Evolutionary conservation across 495 filamentous ascomycete genomes (phyloP).

Genomic region (Choiromyces venosus): DNA sequence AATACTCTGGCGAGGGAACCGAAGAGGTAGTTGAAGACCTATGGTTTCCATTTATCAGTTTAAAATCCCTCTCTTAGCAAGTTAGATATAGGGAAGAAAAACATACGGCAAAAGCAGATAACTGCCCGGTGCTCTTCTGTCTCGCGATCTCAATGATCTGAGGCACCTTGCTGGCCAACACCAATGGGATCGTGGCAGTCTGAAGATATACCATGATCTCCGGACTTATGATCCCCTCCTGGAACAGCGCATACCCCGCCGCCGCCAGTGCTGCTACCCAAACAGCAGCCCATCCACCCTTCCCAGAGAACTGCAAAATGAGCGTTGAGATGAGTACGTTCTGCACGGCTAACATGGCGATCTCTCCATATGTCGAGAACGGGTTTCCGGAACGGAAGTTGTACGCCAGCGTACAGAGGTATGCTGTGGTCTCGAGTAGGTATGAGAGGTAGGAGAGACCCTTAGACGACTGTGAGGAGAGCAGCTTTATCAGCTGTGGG

Average conservation of each 20-base stretch:
- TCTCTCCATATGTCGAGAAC: constrained; percentile 94
- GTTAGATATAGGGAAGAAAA: constrained; percentile 1
- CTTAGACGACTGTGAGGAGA: constrained; percentile 67
- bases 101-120: constrained; percentile 92
- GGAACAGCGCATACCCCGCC: constrained; percentile 63
- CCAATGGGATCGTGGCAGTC: constrained; percentile 73
- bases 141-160: constrained; percentile 81
- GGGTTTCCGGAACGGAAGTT: constrained; percentile 84
- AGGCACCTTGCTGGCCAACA: constrained; percentile 82
- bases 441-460: constrained; percentile 87
- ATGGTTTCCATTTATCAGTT: constrained; percentile 3
- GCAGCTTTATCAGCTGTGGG: constrained; percentile 87
- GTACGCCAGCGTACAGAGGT: constrained; percentile 83
- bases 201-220: constrained; percentile 69
- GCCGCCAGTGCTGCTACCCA: constrained; percentile 71
- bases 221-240: constrained; percentile 60
- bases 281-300: constrained; percentile 55
- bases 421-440: constrained; percentile 77
- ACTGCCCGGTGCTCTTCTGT: constrained; percentile 83
- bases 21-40: constrained; percentile 97
- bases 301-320: constrained; percentile 72
- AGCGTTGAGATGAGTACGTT: constrained; percentile 81
- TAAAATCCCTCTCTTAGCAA: constrained; percentile 7
- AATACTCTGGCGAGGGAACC: constrained; percentile 91
- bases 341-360: constrained; percentile 80